A percentile compares a stretch with the other conserved stretches of the same genome.
Evolutionary conservation across 2,329 filamentous ascomycete species (phyloP).

Genomic region (Colletotrichum aenigma): DNA sequence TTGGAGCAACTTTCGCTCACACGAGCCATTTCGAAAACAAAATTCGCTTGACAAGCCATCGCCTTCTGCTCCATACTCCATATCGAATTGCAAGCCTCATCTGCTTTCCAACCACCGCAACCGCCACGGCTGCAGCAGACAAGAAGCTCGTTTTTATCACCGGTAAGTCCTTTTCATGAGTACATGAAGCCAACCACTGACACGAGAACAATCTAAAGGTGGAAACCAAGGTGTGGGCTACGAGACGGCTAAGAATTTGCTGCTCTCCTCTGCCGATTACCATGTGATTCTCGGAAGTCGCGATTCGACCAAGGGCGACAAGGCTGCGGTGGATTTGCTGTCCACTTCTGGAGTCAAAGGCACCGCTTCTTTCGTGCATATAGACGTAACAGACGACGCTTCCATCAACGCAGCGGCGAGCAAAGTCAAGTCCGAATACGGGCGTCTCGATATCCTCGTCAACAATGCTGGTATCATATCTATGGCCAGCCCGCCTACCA

Average conservation of each 20-base stretch:
- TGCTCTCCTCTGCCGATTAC: slow-evolving; percentile 19
- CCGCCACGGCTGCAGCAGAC: background rate
- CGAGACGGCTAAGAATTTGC: background rate
- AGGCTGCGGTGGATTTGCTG: background rate
- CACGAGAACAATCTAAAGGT: background rate
- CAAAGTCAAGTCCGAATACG: slow-evolving; percentile 24
- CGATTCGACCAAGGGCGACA: slow-evolving; percentile 26
- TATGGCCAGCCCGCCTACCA: slow-evolving; percentile 21
- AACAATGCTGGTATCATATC: slow-evolving; percentile 35
- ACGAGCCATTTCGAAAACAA: background rate
- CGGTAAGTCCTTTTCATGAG: background rate
- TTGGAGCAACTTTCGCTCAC: background rate
- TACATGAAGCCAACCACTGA: background rate
- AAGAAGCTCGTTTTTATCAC: background rate
- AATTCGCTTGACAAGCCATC: background rate
- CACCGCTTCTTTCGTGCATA: slow-evolving; percentile 18
- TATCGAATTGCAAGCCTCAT: background rate
- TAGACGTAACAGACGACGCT: slow-evolving; percentile 28
- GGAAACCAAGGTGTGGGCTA: background rate
- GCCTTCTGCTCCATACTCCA: background rate
- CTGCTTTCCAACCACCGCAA: background rate
- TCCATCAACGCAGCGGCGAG: slow-evolving; percentile 29
- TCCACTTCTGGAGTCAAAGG: background rate
- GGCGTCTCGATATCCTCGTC: slow-evolving; percentile 36
- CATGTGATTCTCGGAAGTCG: slow-evolving; percentile 36